Evolutionary conservation across 768 basidiomycete species (phyloP), one percentile per base, ranked within the genome.

Genomic region (Mycena alexandri): DNA sequence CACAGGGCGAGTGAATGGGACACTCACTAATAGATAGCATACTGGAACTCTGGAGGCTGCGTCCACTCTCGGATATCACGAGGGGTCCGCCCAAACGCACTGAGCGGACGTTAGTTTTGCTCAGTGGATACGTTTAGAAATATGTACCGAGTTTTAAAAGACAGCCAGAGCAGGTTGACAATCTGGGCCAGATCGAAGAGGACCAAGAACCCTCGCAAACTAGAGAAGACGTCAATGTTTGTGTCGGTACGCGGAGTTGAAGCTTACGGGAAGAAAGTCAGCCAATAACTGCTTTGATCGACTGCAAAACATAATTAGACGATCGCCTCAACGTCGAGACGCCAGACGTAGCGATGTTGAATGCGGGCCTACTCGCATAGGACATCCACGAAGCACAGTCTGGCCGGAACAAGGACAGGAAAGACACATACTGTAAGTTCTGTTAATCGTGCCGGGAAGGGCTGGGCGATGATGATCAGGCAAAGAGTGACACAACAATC

Each of bases 171-270:
- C 25, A 99, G 84, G 75, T 98, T 98, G 80, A 99, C 79, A 56
- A 99, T 89, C 79, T 99, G 98, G 8, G 98, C 97, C 38, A 99
- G 83, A 77, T 99, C 98, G 75, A 99, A 99, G 62, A 98, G 83
- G 12, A 89, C 92, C 46, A 99, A 86, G 87, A 98, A 98, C 25
- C 96, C 98, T 76, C 97, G 94, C 42, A 99, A 84, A 9, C 93
- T 94, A 71, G 22, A 62, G 53, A 70, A 33, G 6, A 25, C 8
- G 25, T 42, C 41, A 53, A 36, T 36, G 10, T n/a, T 41, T 14
- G 51, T 34, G 12, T 11, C 5, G 11, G 24, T 13, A 41, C 29
- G 47, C 33, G 63, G 46, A 64, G 63, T 22, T 19, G 8, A 1
- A 24, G 82, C 92, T n/a, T 77, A 95, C 91, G 96, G 95, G 84